phyloP scores from a whole-genome alignment of 108 stramenopile species.

The Nannochloropsis oceanica region DNA sequence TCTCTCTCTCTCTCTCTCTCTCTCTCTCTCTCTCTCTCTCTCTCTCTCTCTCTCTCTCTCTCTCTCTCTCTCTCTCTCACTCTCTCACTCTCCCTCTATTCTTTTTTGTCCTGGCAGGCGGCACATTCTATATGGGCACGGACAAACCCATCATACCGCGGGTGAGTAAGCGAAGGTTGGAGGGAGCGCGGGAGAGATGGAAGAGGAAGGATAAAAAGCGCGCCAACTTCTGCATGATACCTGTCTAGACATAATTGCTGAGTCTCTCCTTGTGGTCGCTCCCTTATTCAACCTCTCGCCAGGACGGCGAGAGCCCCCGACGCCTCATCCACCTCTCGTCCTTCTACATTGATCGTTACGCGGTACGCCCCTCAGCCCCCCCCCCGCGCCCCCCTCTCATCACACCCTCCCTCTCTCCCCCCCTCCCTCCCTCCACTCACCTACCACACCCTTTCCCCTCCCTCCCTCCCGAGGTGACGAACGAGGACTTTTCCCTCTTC shows the following conservation, averaged over 20 bases:
- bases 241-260: no score
- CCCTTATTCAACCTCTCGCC: background rate
- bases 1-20: no score
- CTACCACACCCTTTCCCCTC: background rate
- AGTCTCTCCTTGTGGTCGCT: background rate
- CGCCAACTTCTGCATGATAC: no score
- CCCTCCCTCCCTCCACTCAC: background rate
- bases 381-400: background rate
- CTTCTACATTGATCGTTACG: conserved; percentile 30
- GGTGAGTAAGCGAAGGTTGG: background rate
- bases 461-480: conserved; percentile 41
- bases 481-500: conserved; percentile 69
- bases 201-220: no score
- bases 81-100: no score
- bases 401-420: background rate
- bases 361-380: background rate
- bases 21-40: no score
- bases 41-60: no score
- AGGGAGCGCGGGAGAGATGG: background rate
- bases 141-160: background rate
- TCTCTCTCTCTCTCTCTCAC: no score
- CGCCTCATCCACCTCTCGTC: conserved; percentile 18
- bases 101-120: background rate
- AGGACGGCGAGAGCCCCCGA: conserved; percentile 34
- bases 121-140: background rate